These are phyloP conservation scores for Malassezia obtusa DNA, from an alignment of 1,284 basidiomycete species.

Conservation along the genomic window DNA sequence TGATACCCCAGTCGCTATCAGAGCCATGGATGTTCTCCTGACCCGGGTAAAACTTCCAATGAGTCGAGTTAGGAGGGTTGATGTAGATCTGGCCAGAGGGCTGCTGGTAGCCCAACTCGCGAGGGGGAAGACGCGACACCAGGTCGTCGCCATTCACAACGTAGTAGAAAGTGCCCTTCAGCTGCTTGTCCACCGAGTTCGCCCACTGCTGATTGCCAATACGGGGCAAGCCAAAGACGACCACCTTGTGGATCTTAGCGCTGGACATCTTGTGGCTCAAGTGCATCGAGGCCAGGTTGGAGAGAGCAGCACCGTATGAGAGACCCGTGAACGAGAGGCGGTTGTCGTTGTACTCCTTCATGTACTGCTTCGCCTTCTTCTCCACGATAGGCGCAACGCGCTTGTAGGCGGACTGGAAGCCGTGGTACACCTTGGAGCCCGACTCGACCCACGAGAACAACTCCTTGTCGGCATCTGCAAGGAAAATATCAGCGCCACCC, in stretches of 20 bases:
- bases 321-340: conserved; percentile 15
- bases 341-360: conserved; percentile 6
- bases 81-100: conserved; percentile 17
- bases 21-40: conserved; percentile 19
- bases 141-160: conserved; percentile 16
- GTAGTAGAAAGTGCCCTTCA: conserved; percentile 7
- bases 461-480: conserved; percentile 6
- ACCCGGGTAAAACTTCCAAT: conserved; percentile 14
- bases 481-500: conserved; percentile 8
- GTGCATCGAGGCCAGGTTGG: not conserved
- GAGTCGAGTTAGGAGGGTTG: conserved; percentile 17
- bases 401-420: conserved; percentile 13
- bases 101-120: conserved; percentile 18
- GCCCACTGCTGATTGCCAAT: conserved; percentile 18
- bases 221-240: conserved; percentile 16
- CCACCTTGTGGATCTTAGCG: conserved; percentile 11
- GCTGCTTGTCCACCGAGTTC: conserved; percentile 11
- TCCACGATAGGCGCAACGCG: not conserved
- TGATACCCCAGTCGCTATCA: conserved; percentile 1
- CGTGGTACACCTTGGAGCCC: conserved; percentile 7
- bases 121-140: conserved; percentile 13
- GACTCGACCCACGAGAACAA: not conserved
- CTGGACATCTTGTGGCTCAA: conserved; percentile 15
- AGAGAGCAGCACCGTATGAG: conserved; percentile 14
- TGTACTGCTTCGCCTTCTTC: conserved; percentile 3